Conservation (phyloP, 192 early-diverging fungal genomes). For the Podila minutissima region DNA sequence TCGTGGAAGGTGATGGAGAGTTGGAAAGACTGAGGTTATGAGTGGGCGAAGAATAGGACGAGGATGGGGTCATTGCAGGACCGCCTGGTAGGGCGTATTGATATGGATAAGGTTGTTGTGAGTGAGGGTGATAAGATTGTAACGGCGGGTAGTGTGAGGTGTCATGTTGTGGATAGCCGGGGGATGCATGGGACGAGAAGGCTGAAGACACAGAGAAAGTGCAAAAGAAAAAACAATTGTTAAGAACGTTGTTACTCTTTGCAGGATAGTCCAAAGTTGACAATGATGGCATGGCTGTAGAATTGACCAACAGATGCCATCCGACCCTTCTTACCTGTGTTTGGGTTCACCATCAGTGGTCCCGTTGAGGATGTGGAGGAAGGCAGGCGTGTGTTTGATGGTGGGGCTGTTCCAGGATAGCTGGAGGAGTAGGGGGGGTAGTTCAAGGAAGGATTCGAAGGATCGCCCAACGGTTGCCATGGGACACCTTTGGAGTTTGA, state of each 20-base stretch:
- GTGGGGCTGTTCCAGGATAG: background rate
- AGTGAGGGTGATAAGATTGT: background rate
- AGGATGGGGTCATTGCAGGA: background rate
- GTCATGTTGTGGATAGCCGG: background rate
- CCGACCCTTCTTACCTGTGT: background rate
- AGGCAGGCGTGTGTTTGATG: background rate
- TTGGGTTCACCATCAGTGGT: background rate
- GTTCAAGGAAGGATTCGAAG: constrained; percentile 14
- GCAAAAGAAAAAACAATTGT: background rate
- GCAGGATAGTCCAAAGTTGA: background rate
- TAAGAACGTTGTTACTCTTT: background rate
- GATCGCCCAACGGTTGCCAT: constrained; percentile 44
- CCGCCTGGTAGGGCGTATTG: background rate
- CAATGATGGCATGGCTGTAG: background rate
- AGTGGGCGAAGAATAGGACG: background rate
- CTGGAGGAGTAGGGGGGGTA: constrained; percentile 29
- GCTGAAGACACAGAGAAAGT: background rate
- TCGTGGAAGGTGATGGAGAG: background rate
- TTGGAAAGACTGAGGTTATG: background rate
- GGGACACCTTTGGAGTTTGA: constrained; percentile 36
- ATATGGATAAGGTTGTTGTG: background rate
- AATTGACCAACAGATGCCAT: background rate
- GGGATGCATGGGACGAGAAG: background rate
- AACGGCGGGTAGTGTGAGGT: background rate
- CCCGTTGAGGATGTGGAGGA: background rate